Evolutionary conservation across 192 early-diverging fungal species (phyloP), one percentile per base, ranked within the genome.

Genomic region (Jimgerdemannia flammicorona): DNA sequence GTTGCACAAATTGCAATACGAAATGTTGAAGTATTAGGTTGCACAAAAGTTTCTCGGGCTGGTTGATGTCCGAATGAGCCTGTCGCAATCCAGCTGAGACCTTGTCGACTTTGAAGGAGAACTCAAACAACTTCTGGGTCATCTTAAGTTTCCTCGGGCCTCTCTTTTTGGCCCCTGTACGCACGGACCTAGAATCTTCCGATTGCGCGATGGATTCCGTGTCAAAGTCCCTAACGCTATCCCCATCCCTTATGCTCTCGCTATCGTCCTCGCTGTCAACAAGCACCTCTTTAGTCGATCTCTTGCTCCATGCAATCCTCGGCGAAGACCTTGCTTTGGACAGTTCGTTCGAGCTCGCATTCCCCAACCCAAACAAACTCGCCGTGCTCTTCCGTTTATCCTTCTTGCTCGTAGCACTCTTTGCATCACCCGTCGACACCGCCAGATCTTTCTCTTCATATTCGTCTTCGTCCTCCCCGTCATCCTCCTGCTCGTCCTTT

Each of bases 11-110:
- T 43, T 89, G 72, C 1, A 99, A 78, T 9, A 85, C 82, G 73
- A 97, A 89, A 29, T 89, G 87, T 18, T 91, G 85, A 6, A 99
- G 87, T 4, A 85, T 81, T 42, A 96, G 75, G 11, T 91, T 90
- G 17, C 91, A 91, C 29, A 96, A 74, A 0, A 85, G 74, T 20
- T 76, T 72, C 29, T 95, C 91, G 3, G 77, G 72, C 18, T 70
- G 72, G 66, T 79, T 73, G 10, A 66, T 66, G 71, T 87, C 80
- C 69, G 73, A 77, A n/a, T 80, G 75, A 10, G 89, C 86, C 78
- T 91, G 84, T 49, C 81, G 87, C n/a, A 96, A 72, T 19, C 86
- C 87, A 3, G 90, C 88, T 3, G 88, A 86, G 18, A 92, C 88
- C 80, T 92, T 88, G 64, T 87, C 81, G 4, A 95, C 89, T 44